Evolutionary conservation across 1,284 basidiomycete species (phyloP), one percentile per base, ranked within the genome.

Genomic region (Microbotryum scabiosae): DNA sequence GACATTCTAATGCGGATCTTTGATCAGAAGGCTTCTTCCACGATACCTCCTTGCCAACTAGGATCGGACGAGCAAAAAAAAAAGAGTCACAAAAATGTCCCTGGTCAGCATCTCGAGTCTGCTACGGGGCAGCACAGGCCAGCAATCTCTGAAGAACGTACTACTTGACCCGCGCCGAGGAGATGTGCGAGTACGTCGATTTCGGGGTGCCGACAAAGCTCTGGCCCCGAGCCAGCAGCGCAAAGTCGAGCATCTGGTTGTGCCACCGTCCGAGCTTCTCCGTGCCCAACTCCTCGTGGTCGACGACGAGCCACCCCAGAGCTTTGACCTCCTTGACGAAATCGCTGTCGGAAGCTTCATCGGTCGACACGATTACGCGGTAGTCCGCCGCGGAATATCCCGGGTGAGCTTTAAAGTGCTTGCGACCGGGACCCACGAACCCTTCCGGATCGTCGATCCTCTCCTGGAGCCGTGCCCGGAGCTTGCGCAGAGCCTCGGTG

Each of bases 231-330:
- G 51, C 25, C 8, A 52, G 5, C 25, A 52, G 25, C 26, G 25
- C 51, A n/a, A n/a, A 25, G 30, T 52, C 51, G 51, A 52, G 25
- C 51, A 52, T 28, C 20, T 56, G 36, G 26, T 61, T 51, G 47
- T 63, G 63, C 53, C 53, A 55, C 12, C 28, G n/a, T 0, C 53
- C 53, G 28, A 26, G 36, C 28, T 55, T 55, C 21, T 55, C 44
- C 14, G 53, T 55, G 9, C 44, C 53, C 30, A 55, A 55, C 53
- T 23, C 36, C n/a, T 55, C 26, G 36, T 55, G 53, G 25, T 43
- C 36, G n/a, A 55, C n/a, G 21, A 55, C 53, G 26, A 36, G 30
- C 53, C 53, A 55, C 1, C 53, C 53, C n/a, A 43, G 16, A 21
- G 20, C 44, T n/a, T 43, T 46, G 30, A 55, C 44, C 43, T 55